phyloP scores from a whole-genome alignment of 108 stramenopile species.

The Cyclotella choctawhatcheeana region DNA sequence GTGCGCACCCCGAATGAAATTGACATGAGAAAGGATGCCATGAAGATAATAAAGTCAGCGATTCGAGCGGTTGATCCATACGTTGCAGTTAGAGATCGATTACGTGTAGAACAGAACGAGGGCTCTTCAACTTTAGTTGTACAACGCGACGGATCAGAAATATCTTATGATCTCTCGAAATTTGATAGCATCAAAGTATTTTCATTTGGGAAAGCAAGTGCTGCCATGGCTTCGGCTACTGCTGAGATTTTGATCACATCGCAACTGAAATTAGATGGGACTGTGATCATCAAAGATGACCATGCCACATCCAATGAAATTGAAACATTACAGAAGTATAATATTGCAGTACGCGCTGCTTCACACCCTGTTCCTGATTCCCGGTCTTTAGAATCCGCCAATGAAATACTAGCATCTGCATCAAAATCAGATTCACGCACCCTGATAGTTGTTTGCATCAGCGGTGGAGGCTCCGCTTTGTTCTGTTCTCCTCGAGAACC shows the following conservation, averaged over 20 bases:
- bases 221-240: slow-evolving; percentile 77
- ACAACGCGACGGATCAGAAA: slow-evolving; percentile 10
- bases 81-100: slow-evolving; percentile 42
- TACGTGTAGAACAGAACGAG: slow-evolving; percentile 45
- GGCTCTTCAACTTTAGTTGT: slow-evolving; percentile 5
- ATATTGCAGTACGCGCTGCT: slow-evolving; percentile 59
- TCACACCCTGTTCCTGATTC: slow-evolving; percentile 87
- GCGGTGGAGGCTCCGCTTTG: slow-evolving; percentile 86
- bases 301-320: slow-evolving; percentile 74
- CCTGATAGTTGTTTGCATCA: slow-evolving; percentile 73
- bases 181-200: slow-evolving; percentile 71
- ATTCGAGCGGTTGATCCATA: slow-evolving; percentile 79
- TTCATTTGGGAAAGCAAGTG: slow-evolving; percentile 85
- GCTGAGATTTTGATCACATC: slow-evolving; percentile 48
- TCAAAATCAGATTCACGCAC: slow-evolving; percentile 45
- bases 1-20: slow-evolving; percentile 55
- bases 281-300: slow-evolving; percentile 85
- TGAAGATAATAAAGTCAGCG: slow-evolving; percentile 62
- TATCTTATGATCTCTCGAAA: slow-evolving; percentile 48
- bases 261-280: slow-evolving; percentile 46
- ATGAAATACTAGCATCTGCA: slow-evolving; percentile 61
- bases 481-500: slow-evolving; percentile 73
- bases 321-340: slow-evolving; percentile 49
- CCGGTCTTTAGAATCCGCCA: slow-evolving; percentile 65
- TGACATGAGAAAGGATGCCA: slow-evolving; percentile 66